Percentiles rank a stretch among this genome's conserved stretches.
Conservation (phyloP, 2,329 filamentous ascomycete genomes). For the Colletotrichum sp. region DNA sequence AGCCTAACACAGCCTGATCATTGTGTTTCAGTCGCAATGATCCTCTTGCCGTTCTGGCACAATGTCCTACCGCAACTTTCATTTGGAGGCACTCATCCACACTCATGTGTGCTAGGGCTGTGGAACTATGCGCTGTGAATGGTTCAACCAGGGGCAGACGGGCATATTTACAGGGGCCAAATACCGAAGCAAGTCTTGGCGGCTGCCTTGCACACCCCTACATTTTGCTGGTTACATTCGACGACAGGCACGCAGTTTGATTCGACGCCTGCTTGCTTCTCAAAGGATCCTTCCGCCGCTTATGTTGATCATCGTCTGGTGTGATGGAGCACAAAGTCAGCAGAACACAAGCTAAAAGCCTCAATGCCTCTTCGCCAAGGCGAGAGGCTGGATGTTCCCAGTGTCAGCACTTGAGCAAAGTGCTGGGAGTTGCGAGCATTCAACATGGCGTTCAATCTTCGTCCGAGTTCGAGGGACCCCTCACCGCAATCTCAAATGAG, state of each 20-base stretch:
- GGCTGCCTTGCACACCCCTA: not conserved
- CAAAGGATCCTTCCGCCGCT: not conserved
- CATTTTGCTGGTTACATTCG: not conserved
- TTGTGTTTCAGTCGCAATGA: not conserved
- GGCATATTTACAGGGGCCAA: not conserved
- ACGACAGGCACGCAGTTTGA: not conserved
- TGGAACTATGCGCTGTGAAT: not conserved
- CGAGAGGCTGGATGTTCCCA: not conserved
- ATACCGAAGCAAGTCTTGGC: not conserved
- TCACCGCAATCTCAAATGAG: not conserved
- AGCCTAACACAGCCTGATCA: not conserved
- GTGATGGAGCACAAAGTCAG: not conserved
- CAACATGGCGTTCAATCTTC: not conserved
- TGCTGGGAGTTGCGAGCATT: accelerated
- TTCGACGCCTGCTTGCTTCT: not conserved
- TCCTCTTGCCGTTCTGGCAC: not conserved
- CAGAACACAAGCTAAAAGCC: not conserved
- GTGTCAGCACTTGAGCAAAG: not conserved
- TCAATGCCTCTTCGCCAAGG: not conserved
- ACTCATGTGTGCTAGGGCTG: not conserved
- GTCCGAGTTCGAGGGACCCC: not conserved
- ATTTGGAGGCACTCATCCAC: not conserved
- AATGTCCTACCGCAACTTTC: not conserved
- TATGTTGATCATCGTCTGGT: not conserved
- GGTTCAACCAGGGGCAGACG: not conserved